These are phyloP conservation scores for Monilinia fructicola DNA, from an alignment of 2,329 filamentous ascomycete genomes.

Conservation along the genomic window DNA sequence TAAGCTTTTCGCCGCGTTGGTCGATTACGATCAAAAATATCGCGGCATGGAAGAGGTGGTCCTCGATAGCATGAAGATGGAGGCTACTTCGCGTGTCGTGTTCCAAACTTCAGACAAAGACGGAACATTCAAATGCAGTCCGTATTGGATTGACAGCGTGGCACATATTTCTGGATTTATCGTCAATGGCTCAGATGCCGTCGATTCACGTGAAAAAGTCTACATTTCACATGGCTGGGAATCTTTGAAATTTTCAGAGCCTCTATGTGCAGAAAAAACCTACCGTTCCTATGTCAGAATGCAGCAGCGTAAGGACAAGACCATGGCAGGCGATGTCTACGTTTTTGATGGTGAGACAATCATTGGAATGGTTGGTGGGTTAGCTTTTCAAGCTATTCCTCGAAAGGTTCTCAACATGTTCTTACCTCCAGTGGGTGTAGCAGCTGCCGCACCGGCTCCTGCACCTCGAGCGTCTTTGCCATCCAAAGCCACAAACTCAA, in stretches of 20 bases:
- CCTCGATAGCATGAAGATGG: conserved; percentile 49
- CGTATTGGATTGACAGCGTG: conserved; percentile 59
- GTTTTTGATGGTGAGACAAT: conserved; percentile 41
- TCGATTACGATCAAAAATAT: conserved; percentile 56
- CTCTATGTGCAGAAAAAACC: conserved; percentile 45
- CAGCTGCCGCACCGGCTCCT: conserved; percentile 38
- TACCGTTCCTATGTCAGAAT: conserved; percentile 60
- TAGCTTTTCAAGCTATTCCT: conserved; percentile 41
- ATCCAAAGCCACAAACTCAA: background rate
- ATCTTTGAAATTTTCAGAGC: conserved; percentile 50
- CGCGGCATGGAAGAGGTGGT: conserved; percentile 60
- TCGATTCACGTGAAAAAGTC: conserved; percentile 55
- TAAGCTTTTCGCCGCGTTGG: conserved; percentile 63
- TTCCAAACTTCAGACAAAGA: conserved; percentile 51
- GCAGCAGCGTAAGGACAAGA: conserved; percentile 36
- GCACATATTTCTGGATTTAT: conserved; percentile 62
- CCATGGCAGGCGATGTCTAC: conserved; percentile 47
- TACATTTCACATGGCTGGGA: conserved; percentile 61
- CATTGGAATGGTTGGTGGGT: conserved; percentile 44
- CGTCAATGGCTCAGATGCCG: conserved; percentile 49
- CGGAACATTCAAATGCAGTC: conserved; percentile 55
- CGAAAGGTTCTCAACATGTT: conserved; percentile 24
- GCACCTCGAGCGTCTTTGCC: conserved; percentile 30
- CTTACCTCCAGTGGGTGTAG: conserved; percentile 14
- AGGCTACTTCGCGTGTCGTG: conserved; percentile 46